Evolutionary conservation across 495 filamentous ascomycete species (phyloP).

Genomic region (Penicillium maclennaniae): DNA sequence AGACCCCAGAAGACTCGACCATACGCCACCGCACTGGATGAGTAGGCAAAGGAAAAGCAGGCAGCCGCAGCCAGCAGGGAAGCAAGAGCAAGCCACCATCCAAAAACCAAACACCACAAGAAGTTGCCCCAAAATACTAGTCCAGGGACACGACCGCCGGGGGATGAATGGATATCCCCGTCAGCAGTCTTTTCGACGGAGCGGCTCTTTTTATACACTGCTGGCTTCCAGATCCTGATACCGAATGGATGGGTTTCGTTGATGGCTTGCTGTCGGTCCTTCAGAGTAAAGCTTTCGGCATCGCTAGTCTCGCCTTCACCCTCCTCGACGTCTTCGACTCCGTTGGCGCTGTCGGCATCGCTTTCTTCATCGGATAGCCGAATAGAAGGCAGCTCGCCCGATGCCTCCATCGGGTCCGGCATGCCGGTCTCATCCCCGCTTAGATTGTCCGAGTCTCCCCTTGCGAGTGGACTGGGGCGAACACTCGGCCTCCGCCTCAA

Average conservation of each 20-base stretch:
- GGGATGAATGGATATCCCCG: constrained; percentile 94
- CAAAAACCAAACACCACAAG: constrained; percentile 87
- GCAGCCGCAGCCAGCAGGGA: constrained; percentile 66
- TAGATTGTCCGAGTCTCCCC: constrained; percentile 54
- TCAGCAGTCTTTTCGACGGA: constrained; percentile 96
- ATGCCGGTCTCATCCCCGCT: constrained; percentile 42
- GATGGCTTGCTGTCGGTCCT: constrained; percentile 95
- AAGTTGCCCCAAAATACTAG: constrained; percentile 84
- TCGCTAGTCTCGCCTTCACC: constrained; percentile 63
- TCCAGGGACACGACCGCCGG: constrained; percentile 78
- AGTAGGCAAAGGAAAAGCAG: constrained; percentile 77
- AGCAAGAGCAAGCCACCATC: constrained; percentile 92
- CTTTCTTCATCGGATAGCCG: constrained; percentile 26
- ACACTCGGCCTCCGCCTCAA: constrained; percentile 63
- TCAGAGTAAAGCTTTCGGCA: constrained; percentile 72
- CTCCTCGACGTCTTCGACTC: constrained; percentile 19
- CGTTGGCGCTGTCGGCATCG: constrained; percentile 19
- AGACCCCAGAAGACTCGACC: constrained; percentile 81
- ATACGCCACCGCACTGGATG: constrained; percentile 78
- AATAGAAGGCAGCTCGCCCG: constrained; percentile 19
- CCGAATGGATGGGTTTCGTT: constrained; percentile 99
- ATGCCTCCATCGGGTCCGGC: constrained; percentile 26
- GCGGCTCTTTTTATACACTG: constrained; percentile 93
- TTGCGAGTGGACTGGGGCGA: constrained; percentile 54
- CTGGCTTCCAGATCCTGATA: constrained; percentile 98